phyloP scores from a whole-genome alignment of 1,139 yeast species.

The Blastobotrys malaysiensis region DNA sequence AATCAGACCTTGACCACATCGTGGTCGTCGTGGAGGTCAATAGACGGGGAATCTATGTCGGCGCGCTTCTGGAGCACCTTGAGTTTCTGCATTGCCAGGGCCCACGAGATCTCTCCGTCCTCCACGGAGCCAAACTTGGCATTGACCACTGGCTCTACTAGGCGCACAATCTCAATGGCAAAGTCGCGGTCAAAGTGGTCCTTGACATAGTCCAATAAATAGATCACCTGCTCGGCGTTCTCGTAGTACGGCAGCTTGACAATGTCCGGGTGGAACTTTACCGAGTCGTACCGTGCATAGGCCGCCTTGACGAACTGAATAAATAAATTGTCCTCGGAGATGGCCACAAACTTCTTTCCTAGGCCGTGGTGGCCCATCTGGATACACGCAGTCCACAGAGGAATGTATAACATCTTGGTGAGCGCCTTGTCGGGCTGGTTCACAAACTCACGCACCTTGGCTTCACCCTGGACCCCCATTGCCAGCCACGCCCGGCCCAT shows the following conservation, averaged over 20 bases:
- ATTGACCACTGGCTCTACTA: not conserved
- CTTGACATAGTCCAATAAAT: not conserved
- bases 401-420: slow-evolving; percentile 12
- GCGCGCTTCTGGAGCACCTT: slow-evolving; percentile 3
- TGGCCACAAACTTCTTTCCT: slow-evolving; percentile 5
- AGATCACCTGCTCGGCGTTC: not conserved
- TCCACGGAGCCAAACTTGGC: not conserved
- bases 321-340: not conserved
- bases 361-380: slow-evolving; percentile 10
- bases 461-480: slow-evolving; percentile 6
- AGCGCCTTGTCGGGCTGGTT: slow-evolving; percentile 2
- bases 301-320: not conserved
- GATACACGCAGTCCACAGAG: slow-evolving; percentile 17
- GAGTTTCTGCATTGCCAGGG: slow-evolving; percentile 10
- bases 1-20: not conserved
- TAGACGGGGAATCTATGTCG: not conserved
- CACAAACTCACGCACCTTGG: slow-evolving; percentile 13
- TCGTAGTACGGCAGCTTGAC: not conserved
- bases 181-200: not conserved
- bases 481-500: slow-evolving; percentile 20
- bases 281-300: not conserved
- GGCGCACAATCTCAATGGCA: not conserved
- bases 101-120: slow-evolving; percentile 5
- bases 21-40: not conserved
- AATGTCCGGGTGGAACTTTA: not conserved